Conservation (phyloP, 768 basidiomycete species). For the Clathrus columnatus region DNA sequence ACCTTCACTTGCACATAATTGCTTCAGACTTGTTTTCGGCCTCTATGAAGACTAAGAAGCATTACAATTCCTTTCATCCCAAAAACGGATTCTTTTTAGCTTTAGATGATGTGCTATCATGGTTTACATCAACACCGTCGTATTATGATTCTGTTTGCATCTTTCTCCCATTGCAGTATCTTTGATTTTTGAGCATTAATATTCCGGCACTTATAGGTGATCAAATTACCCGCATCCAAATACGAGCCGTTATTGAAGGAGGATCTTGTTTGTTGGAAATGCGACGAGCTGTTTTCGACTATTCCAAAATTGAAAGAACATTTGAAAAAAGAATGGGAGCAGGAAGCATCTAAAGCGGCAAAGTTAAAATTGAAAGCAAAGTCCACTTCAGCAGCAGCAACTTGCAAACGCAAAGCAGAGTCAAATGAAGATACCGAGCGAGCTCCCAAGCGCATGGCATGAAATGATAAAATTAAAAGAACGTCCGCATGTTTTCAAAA, state of each 20-base stretch:
- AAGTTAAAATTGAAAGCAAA: neutral
- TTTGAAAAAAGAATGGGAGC: conserved; percentile 65
- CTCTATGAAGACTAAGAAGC: conserved; percentile 75
- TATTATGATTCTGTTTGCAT: conserved; percentile 43
- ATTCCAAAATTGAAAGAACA: conserved; percentile 72
- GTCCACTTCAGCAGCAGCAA: no score
- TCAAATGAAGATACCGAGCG: neutral
- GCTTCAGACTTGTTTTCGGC: conserved; percentile 68
- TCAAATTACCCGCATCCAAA: conserved; percentile 37
- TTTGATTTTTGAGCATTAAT: neutral
- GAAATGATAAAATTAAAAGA: neutral
- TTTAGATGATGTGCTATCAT: conserved; percentile 66
- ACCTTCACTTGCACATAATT: conserved; percentile 79
- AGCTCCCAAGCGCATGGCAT: neutral
- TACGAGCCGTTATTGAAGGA: conserved; percentile 66
- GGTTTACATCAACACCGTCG: conserved; percentile 62
- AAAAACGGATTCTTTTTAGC: conserved; percentile 75
- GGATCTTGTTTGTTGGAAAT: conserved; percentile 61
- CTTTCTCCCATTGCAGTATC: neutral
- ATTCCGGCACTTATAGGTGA: conserved; percentile 50
- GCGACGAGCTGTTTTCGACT: conserved; percentile 52
- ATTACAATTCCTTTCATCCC: conserved; percentile 88
- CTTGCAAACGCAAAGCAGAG: neutral
- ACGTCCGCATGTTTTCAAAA: neutral
- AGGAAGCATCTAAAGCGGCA: conserved; percentile 26